Percentiles rank a stretch among this genome's conserved stretches.
Evolutionary conservation across 2,329 filamentous ascomycete genomes (phyloP).

Genomic region (Xylariomycetidae sp.): DNA sequence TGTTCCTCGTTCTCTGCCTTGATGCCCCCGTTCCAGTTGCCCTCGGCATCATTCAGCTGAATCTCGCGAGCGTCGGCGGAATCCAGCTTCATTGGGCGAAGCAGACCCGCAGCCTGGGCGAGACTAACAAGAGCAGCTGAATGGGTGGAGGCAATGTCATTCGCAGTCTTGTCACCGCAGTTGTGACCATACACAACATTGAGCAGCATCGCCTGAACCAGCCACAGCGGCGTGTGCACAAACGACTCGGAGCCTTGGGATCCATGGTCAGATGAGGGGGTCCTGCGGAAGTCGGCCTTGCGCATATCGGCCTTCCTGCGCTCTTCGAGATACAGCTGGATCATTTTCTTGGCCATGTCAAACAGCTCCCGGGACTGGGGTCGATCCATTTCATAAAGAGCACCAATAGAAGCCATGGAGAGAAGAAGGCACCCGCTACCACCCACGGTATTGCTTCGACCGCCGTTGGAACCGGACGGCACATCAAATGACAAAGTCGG

Average conservation of each 20-base stretch:
- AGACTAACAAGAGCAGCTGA: conserved; percentile 87
- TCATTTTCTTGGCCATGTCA: conserved; percentile 91
- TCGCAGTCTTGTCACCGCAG: conserved; percentile 83
- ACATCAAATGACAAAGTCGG: conserved; percentile 88
- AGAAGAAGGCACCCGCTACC: conserved; percentile 82
- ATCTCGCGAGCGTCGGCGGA: conserved; percentile 45
- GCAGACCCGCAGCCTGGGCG: conserved; percentile 77
- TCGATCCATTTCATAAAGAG: conserved; percentile 79
- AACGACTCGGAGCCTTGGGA: conserved; percentile 51
- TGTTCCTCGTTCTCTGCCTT: conserved; percentile 51
- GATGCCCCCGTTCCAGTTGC: conserved; percentile 36
- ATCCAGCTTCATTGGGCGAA: conserved; percentile 40
- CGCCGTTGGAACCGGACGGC: conserved; percentile 59
- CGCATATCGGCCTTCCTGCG: conserved; percentile 77
- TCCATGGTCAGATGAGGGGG: conserved; percentile 39
- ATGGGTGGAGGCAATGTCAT: conserved; percentile 88
- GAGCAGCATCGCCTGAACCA: conserved; percentile 93
- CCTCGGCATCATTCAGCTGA: conserved; percentile 49
- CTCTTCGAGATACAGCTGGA: conserved; percentile 87
- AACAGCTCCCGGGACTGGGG: conserved; percentile 78
- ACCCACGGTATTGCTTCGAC: conserved; percentile 55
- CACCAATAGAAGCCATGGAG: conserved; percentile 71
- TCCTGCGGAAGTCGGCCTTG: conserved; percentile 52
- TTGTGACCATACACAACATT: conserved; percentile 96
- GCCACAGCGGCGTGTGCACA: conserved; percentile 79